Conservation (phyloP, 192 early-diverging fungal genomes). For the Coemansia sp. region DNA sequence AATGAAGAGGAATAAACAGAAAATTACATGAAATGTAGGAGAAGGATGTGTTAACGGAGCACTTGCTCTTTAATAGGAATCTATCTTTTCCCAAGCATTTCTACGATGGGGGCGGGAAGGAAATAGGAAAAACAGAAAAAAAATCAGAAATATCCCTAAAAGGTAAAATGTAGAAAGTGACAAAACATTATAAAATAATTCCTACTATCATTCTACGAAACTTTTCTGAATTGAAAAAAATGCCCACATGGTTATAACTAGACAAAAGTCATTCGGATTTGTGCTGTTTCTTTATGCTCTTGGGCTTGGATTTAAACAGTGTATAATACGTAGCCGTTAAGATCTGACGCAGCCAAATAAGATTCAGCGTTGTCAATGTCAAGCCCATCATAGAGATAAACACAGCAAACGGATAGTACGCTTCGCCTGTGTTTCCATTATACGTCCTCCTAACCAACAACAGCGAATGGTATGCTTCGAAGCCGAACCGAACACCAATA, state of each 20-base stretch:
- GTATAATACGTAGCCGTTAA: slow-evolving; percentile 35
- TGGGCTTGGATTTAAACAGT: slow-evolving; percentile 8
- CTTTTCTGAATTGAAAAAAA: background rate
- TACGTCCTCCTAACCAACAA: slow-evolving; percentile 11
- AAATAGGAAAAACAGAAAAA: background rate
- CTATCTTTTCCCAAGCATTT: background rate
- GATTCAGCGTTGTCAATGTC: slow-evolving; percentile 34
- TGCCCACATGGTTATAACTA: background rate
- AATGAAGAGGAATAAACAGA: too few relatives aligned
- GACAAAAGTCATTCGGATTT: background rate
- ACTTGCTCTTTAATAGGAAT: too few relatives aligned
- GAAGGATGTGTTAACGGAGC: too few relatives aligned
- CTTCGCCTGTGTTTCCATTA: slow-evolving; percentile 12
- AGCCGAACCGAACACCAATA: slow-evolving; percentile 36
- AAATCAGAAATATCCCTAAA: background rate
- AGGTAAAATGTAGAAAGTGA: background rate
- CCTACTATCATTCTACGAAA: background rate
- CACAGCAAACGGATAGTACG: slow-evolving; percentile 38
- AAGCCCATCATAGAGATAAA: slow-evolving; percentile 38
- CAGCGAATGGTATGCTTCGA: slow-evolving; percentile 35
- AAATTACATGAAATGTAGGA: too few relatives aligned
- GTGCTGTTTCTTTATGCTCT: background rate
- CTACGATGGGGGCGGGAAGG: background rate
- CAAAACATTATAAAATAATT: too few relatives aligned
- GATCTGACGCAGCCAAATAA: slow-evolving; percentile 50